Base-by-base conservation (phyloP, 768 basidiomycete species). In the Hypsizygus marmoreus region DNA sequence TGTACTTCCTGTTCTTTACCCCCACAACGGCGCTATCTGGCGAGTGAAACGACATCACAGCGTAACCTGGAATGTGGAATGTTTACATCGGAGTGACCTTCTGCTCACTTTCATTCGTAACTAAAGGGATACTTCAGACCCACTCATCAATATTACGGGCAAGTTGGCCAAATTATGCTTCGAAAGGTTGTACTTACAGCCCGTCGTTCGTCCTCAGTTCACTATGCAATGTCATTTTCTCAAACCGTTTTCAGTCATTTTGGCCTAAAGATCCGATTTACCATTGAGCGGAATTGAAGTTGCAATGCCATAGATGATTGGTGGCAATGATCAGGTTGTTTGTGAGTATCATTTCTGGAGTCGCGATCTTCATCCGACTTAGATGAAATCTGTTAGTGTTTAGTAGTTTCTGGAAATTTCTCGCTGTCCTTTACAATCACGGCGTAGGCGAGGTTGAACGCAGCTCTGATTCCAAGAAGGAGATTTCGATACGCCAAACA, bases 111-210 rank as follows among this genome's bases (percentile, higher is more conserved):
- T 32, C 24, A 26, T 28, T 19, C 28, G 4, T 31, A 7, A 14
- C 4, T 31, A 9, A 31, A 65, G 65, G 65, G 48, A 71, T 37
- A 62, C 57, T 1, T 62, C 69, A 1, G 35, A 51, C 34, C 11
- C 59, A 31, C 74, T 74, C 1, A 29, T 43, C 10, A 49, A 75
- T 34, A 66, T 75, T 37, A 74, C 74, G 17, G 75, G 73, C 43
- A 51, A 60, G 25, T 47, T 2, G 74, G 73, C 25, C 3, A 13
- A 30, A 55, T 76, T 34, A 60, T 59, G 47, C 55, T 75, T 28
- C 63, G 74, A 28, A 51, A 60, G 26, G 57, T 50, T 4, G 40
- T 32, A 25, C 26, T 43, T 2, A 73, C 68, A 1, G 56, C 56
- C 16, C 56, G 56, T 23, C 19, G 58, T 60, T 17, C 17, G 50